Evolutionary conservation across 208 protist species (phyloP), one percentile per base, ranked within the genome.

Genomic region (Trypanosoma melophagium): DNA sequence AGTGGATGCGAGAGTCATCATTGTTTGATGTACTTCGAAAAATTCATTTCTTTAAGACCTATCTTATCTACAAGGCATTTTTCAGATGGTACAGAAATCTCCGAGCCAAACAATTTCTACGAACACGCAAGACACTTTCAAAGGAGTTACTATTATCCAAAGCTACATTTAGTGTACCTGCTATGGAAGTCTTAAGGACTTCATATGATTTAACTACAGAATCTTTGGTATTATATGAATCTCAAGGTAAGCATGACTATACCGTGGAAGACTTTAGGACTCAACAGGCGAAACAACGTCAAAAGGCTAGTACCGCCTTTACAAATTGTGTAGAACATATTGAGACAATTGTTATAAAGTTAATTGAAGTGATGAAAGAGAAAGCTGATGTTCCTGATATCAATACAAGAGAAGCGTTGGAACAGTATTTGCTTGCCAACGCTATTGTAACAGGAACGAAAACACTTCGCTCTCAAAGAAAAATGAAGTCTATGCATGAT

Each of bases 401-500:
- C 19, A 97, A 92, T 74, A 96, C 93, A 3, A 83, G 81, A 24
- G 90, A 96, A 41, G 90, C 90, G 2, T 82, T 98, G 10, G 90
- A 97, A 59, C 92, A 96, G 64, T 97, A 97, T 68, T 59, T 97
- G 28, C 89, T 94, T 22, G 86, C 90, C 0, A 94, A 92, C 64
- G 84, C 86, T 13, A 71, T 87, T 28, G 80, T 74, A 8, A 70
- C 71, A 53, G 82, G 77, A 28, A 76, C 79, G 14, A 69, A 77
- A 16, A 82, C 82, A 25, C 28, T 67, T n/a, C 77, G 80, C 19
- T 73, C 70, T 17, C 76, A 87, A 59, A 70, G 83, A 60, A 93
- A 95, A 68, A 85, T 82, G 28, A 96, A 97, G 54, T 96, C 91
- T 1, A 98, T 98, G 96, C 81, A 94, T 16, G 90, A 97, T n/a